phyloP scores from a whole-genome alignment of 192 early-diverging fungal species.

The Umbelopsis sp. region DNA sequence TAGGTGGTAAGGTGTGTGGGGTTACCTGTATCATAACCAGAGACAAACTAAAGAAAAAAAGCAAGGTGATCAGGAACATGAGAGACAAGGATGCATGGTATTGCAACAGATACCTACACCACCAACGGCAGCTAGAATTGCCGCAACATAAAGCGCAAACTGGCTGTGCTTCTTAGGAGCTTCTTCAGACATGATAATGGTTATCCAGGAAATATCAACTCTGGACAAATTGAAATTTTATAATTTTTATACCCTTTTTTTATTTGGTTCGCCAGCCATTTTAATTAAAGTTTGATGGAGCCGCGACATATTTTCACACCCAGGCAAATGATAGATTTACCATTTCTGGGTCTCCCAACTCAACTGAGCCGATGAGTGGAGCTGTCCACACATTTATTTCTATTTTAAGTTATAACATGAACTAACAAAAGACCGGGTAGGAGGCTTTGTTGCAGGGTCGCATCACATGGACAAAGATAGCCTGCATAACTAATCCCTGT shows the following conservation, averaged over 20 bases:
- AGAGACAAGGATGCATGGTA: no score
- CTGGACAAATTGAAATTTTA: neutral
- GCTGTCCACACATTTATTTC: no score
- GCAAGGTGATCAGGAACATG: neutral
- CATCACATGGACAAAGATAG: no score
- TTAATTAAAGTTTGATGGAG: neutral
- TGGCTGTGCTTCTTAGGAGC: constrained; percentile 14
- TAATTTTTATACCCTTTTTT: no score
- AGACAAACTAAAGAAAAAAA: neutral
- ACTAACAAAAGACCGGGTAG: no score
- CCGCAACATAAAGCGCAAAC: constrained; percentile 8
- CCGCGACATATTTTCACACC: neutral
- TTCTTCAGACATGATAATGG: neutral
- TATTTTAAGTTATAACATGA: no score
- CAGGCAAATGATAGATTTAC: neutral
- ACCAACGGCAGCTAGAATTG: constrained; percentile 12
- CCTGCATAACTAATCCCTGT: no score
- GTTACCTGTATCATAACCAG: constrained; percentile 11
- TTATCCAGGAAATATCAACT: neutral
- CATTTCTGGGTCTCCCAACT: no score
- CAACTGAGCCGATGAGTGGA: no score
- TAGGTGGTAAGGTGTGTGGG: no score
- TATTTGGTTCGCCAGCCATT: neutral
- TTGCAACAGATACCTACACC: neutral
- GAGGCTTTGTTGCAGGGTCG: no score